A percentile compares a stretch with the other conserved stretches of the same genome.
Conservation (phyloP, 2,329 filamentous ascomycete species). For the Remersonia thermophila region DNA sequence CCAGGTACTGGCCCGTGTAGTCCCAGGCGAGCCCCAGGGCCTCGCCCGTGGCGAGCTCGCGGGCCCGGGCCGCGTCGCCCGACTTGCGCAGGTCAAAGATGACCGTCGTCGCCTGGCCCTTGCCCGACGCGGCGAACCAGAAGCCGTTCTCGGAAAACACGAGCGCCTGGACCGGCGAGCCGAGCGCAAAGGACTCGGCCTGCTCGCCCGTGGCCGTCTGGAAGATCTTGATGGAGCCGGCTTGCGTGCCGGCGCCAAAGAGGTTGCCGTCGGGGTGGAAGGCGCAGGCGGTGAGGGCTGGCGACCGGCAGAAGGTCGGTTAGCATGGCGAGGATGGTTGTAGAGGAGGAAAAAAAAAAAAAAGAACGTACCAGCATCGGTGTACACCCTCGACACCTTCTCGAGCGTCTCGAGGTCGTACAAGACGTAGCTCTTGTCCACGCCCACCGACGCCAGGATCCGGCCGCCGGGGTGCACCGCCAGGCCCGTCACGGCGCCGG, state of each 20-base stretch:
- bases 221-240: conserved; percentile 78
- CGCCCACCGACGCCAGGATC: conserved; percentile 74
- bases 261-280: conserved; percentile 98
- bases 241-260: conserved; percentile 68
- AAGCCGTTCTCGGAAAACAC: conserved; percentile 94
- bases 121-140: conserved; percentile 77
- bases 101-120: conserved; percentile 65
- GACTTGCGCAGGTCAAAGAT: conserved; percentile 92
- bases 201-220: conserved; percentile 69
- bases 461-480: conserved; percentile 72
- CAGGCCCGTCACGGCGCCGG: conserved; percentile 65
- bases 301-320: conserved; percentile 13
- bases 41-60: conserved; percentile 75
- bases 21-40: conserved; percentile 79
- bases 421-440: conserved; percentile 84
- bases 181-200: conserved; percentile 60
- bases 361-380: conserved; percentile 56
- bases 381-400: conserved; percentile 66
- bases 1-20: conserved; percentile 87
- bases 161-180: conserved; percentile 60
- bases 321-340: conserved; percentile 13
- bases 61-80: conserved; percentile 65
- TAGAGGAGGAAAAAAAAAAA: not conserved
- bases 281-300: conserved; percentile 61
- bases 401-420: conserved; percentile 64